These are phyloP conservation scores for Panicum miliaceum DNA, from an alignment of 176 grass and related monocot genomes.

Conservation along the genomic window DNA sequence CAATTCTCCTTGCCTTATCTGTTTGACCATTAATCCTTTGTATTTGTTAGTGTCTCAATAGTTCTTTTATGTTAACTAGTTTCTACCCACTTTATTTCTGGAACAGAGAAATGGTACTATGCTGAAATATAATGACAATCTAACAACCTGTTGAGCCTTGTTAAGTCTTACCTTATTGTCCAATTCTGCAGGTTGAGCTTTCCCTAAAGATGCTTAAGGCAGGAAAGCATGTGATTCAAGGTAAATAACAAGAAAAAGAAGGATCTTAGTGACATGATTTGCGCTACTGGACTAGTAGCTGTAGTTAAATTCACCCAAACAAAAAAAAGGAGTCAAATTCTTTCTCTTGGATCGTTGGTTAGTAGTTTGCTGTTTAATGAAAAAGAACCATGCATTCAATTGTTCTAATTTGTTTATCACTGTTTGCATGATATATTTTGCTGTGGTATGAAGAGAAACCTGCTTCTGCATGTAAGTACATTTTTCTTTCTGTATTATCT, in stretches of 20 bases:
- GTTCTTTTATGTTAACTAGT: neutral
- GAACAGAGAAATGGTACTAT: neutral
- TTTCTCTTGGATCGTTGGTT: neutral
- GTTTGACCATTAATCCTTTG: neutral
- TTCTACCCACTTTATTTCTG: neutral
- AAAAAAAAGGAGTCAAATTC: neutral
- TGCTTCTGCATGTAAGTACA: constrained; percentile 88
- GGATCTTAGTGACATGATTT: constrained; percentile 9
- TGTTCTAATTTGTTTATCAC: constrained; percentile 43
- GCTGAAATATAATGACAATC: neutral
- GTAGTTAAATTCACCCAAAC: neutral
- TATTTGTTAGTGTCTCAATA: neutral
- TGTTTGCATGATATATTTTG: constrained; percentile 47
- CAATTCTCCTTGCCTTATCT: neutral
- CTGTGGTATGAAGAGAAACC: constrained; percentile 81
- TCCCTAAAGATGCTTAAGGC: constrained; percentile 86
- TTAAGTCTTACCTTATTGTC: neutral
- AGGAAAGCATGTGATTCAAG: constrained; percentile 97
- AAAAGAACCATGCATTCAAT: neutral
- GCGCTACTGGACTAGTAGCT: neutral
- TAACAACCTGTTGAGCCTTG: neutral
- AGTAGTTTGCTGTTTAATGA: neutral
- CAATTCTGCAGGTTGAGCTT: constrained; percentile 80
- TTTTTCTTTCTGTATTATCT: constrained; percentile 25
- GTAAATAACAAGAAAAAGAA: constrained; percentile 45